Conservation (phyloP, 1,284 basidiomycete genomes). For the Dichomitus squalens region DNA sequence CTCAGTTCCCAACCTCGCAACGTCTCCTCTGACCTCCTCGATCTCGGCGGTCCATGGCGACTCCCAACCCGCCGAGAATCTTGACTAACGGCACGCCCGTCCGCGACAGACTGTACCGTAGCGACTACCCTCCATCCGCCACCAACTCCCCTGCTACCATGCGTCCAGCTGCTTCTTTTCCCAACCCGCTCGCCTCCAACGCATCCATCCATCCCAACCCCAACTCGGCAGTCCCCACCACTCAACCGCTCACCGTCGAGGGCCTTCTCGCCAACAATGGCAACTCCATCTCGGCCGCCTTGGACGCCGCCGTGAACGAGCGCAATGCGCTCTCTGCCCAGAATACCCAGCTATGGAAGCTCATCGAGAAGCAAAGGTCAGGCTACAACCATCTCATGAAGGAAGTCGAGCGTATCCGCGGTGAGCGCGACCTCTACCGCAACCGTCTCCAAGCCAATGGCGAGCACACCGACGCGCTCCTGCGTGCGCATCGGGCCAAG, state of each 20-base stretch:
- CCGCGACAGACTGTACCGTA: conserved; percentile 23
- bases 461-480: conserved; percentile 38
- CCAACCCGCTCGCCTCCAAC: conserved; percentile 27
- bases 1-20: neutral
- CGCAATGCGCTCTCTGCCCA: conserved; percentile 78
- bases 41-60: conserved; percentile 17
- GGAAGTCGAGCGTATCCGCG: conserved; percentile 79
- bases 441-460: conserved; percentile 47
- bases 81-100: conserved; percentile 24
- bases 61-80: conserved; percentile 20
- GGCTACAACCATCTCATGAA: conserved; percentile 75
- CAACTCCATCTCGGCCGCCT: conserved; percentile 64
- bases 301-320: conserved; percentile 75
- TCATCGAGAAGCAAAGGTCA: conserved; percentile 84
- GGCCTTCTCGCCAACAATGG: conserved; percentile 57
- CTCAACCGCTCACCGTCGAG: conserved; percentile 50
- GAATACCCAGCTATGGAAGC: conserved; percentile 89
- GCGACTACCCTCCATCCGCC: conserved; percentile 22
- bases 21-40: neutral
- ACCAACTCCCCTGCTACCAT: conserved; percentile 24
- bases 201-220: conserved; percentile 30
- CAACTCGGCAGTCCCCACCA: conserved; percentile 30
- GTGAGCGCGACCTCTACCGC: conserved; percentile 76
- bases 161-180: conserved; percentile 27
- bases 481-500: conserved; percentile 34